Conservation (phyloP, 2,329 filamentous ascomycete species). For the Fusarium haematococcum region DNA sequence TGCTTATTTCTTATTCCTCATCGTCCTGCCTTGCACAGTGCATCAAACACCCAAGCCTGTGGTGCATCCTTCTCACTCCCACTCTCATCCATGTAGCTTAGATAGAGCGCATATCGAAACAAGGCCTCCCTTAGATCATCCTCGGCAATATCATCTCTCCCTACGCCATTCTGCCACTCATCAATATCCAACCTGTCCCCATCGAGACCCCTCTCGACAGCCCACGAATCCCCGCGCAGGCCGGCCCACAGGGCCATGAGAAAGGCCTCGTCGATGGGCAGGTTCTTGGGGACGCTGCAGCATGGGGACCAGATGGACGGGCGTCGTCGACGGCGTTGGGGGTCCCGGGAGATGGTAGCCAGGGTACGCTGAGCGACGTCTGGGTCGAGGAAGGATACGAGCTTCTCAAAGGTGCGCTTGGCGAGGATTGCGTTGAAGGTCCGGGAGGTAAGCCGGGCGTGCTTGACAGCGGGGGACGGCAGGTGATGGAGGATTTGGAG, state of each 20-base stretch:
- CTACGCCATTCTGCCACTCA: constrained; percentile 36
- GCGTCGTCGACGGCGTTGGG: constrained; percentile 35
- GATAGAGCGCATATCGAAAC: constrained; percentile 52
- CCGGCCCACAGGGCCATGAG: constrained; percentile 48
- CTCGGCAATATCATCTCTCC: constrained; percentile 39
- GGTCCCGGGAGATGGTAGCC: constrained; percentile 35
- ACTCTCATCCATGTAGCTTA: constrained; percentile 48
- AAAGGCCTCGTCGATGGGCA: constrained; percentile 48
- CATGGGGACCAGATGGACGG: constrained; percentile 51
- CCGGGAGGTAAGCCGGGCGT: constrained; percentile 48
- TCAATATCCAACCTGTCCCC: constrained; percentile 18
- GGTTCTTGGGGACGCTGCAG: constrained; percentile 46
- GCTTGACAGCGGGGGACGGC: constrained; percentile 33
- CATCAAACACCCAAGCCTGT: constrained; percentile 48
- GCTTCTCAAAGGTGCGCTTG: constrained; percentile 42
- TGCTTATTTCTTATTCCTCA: neutral
- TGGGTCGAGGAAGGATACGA: constrained; percentile 48
- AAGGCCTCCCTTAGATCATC: constrained; percentile 42
- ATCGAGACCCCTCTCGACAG: constrained; percentile 14
- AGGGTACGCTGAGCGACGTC: constrained; percentile 40
- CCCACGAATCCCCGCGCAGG: constrained; percentile 43
- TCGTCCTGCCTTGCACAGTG: constrained; percentile 22
- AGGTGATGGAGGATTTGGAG: constrained; percentile 45
- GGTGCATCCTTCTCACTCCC: constrained; percentile 42
- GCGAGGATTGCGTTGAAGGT: constrained; percentile 49